These are phyloP conservation scores for Fusarium redolens DNA, from an alignment of 2,329 filamentous ascomycete species.

Conservation along the genomic window DNA sequence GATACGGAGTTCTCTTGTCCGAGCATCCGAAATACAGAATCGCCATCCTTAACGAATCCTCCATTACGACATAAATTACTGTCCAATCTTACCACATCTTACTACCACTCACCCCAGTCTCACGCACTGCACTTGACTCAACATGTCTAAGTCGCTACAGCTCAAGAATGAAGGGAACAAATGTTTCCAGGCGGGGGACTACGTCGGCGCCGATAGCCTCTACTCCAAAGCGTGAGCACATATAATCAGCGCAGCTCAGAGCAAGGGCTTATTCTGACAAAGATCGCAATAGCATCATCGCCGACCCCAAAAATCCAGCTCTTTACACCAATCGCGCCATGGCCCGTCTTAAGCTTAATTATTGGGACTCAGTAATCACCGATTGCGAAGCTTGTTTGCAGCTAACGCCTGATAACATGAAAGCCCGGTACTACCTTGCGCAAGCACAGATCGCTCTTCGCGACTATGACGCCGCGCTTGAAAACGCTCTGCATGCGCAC, in stretches of 20 bases:
- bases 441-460: slow-evolving; percentile 81
- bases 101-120: not conserved
- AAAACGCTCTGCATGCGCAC: slow-evolving; percentile 78
- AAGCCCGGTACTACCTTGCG: slow-evolving; percentile 85
- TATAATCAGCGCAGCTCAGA: not conserved
- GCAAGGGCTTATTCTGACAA: slow-evolving; percentile 14
- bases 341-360: slow-evolving; percentile 77
- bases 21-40: not conserved
- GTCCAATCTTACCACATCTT: not conserved
- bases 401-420: slow-evolving; percentile 74
- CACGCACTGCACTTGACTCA: not conserved
- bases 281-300: slow-evolving; percentile 71
- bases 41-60: not conserved
- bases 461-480: slow-evolving; percentile 75
- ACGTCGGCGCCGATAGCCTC: slow-evolving; percentile 70
- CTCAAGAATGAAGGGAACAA: slow-evolving; percentile 72
- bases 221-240: slow-evolving; percentile 76
- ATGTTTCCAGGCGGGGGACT: slow-evolving; percentile 74
- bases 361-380: slow-evolving; percentile 79
- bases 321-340: slow-evolving; percentile 93
- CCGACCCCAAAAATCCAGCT: slow-evolving; percentile 79
- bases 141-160: slow-evolving; percentile 52
- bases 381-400: slow-evolving; percentile 83
- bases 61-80: not conserved
- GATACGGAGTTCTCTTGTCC: not conserved